These are phyloP conservation scores for Grosmannia clavigera DNA, from an alignment of 2,329 filamentous ascomycete genomes.

Conservation along the genomic window DNA sequence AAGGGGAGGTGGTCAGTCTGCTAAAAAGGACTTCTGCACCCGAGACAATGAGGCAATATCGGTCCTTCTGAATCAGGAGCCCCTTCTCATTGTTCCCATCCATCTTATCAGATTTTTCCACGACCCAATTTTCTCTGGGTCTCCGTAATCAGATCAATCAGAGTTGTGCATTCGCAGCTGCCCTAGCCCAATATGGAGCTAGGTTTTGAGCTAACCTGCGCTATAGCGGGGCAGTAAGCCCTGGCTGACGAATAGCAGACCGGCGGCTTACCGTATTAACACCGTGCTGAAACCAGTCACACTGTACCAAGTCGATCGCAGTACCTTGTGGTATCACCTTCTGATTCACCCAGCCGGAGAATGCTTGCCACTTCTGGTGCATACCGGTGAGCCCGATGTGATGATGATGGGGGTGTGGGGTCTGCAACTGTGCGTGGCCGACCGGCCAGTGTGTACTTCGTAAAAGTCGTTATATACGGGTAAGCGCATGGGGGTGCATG, in stretches of 20 bases:
- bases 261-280: too few relatives aligned
- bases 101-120: neutral
- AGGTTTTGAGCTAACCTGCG: neutral
- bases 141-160: neutral
- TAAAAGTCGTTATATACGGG: neutral
- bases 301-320: neutral
- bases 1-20: too few relatives aligned
- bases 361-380: neutral
- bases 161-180: neutral
- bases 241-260: too few relatives aligned
- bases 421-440: neutral
- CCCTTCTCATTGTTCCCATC: neutral
- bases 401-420: neutral
- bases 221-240: neutral
- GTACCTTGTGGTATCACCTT: too few relatives aligned
- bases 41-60: too few relatives aligned
- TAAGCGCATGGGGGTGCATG: neutral
- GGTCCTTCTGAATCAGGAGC: neutral
- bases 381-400: neutral
- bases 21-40: too few relatives aligned
- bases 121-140: neutral
- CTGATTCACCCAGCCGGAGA: too few relatives aligned
- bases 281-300: neutral
- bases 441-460: neutral
- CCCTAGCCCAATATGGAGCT: neutral